Base-by-base conservation (phyloP, 2,329 filamentous ascomycete species). In the Plenodomus tracheiphilus region DNA sequence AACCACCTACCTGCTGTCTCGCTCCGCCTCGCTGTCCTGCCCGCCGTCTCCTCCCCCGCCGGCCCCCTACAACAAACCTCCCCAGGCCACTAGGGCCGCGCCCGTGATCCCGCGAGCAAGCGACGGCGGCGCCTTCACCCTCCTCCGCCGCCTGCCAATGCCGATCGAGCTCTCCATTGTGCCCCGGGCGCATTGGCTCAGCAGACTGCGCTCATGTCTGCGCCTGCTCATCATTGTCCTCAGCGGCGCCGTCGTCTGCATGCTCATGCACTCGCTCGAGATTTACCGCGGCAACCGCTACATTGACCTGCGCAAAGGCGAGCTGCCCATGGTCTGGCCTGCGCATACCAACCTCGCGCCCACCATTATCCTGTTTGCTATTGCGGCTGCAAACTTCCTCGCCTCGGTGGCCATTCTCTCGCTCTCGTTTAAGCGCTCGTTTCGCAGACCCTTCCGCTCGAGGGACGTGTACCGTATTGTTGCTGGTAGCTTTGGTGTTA, bases 281-380 rank as follows among this genome's bases (percentile, higher is more conserved):
- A 67, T 70, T 43, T 70, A 66, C 41, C 63, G 67, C 42, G 62
- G 68, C 43, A 70, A 71, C 54, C 54, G 57, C 39, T 69, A 66
- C 50, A 59, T 71, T 49, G 68, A 71, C 51, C 65, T 71, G 46
- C 62, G 68, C 45, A 65, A 64, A 17, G 68, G 68, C 36, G 68
- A 72, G 52, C 56, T 71, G 45, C 68, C 69, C 53, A 71, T 70
- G 65, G 64, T 64, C 43, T 72, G 69, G 69, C 69, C 69, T 17
- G 67, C 68, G 25, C 59, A 61, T 42, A 71, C 68, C 19, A 71
- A 71, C 42, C 68, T 71, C 22, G 64, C 61, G 5, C 66, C 69
- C n/a, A 71, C 66, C 25, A 60, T 70, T 13, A 56, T 71, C n/a
- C 59, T 72, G 34, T 61, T 70, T 40, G 55, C 54, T 48, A 58